Base-by-base conservation (phyloP, 345 rosid species). In the Theobroma cacao region DNA sequence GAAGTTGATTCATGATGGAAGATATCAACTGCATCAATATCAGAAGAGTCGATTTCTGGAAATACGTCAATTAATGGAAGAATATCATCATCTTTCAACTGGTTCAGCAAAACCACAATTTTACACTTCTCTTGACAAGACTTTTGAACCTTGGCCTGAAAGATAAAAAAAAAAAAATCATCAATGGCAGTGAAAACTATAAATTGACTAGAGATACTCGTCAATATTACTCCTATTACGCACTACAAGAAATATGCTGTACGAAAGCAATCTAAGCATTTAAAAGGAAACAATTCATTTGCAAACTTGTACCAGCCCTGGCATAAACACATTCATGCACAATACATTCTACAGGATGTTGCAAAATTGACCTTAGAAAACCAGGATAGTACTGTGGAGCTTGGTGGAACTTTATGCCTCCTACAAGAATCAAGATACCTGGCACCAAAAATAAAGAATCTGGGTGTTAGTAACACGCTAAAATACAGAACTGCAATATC, bases 371-470 rank as follows among this genome's bases (percentile, higher is more conserved):
- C 92, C 92, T 89, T 78, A 2, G 75, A 77, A 77, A 89, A 81
- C 84, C 87, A 89, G 10, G 87, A 82, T 28, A 81, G 13, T 15
- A 85, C 81, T 13, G 75, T 72, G 60, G 83, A 60, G 48, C 83
- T 89, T 36, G 88, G 89, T 31, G 8, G 80, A 76, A 72, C 83
- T 1, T 64, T 78, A 59, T 79, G 89, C 80, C 55, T 84, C 77
- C 71, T 80, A 81, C 92, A 89, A 72, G 79, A 87, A 78, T 81
- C 80, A 55, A 76, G 72, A 55, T 87, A 89, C 82, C 92, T 89
- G 47, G 63, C 73, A 81, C 66, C 66, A 31, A 40, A 77, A 75
- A 40, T 2, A 33, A 45, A 66, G 40, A 67, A 62, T 18, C 24
- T 43, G 14, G 33, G 22, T 24, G 28, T 71, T 14, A 71, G 20